A percentile compares a stretch with the other conserved stretches of the same genome.
Conservation (phyloP, 768 basidiomycete genomes). For the Boletus vermiculosoides region DNA sequence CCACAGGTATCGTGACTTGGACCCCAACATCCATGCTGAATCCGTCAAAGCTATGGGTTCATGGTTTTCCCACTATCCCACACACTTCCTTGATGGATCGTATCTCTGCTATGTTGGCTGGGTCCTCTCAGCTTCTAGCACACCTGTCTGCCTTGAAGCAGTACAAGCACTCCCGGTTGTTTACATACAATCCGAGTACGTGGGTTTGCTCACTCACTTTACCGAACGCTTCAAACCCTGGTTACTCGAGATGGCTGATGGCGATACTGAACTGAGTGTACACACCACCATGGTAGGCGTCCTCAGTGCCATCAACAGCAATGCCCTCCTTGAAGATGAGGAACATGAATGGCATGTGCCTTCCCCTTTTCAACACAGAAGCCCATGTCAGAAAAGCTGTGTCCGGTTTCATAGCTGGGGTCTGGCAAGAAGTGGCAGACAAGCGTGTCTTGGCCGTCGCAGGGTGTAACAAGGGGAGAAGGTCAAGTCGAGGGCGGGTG, state of each 20-base stretch:
- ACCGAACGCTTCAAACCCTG: conserved; percentile 94
- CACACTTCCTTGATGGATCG: conserved; percentile 80
- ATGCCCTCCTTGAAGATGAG: conserved; percentile 85
- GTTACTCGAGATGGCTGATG: conserved; percentile 88
- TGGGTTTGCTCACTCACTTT: conserved; percentile 78
- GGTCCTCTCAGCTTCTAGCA: conserved; percentile 88
- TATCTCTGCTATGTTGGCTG: conserved; percentile 95
- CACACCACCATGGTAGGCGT: conserved; percentile 88
- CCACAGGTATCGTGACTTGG: conserved; percentile 92
- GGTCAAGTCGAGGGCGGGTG: conserved; percentile 56
- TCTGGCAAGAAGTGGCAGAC: conserved; percentile 80
- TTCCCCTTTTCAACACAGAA: conserved; percentile 86
- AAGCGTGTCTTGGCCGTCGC: conserved; percentile 57
- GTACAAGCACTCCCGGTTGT: conserved; percentile 78
- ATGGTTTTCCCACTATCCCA: conserved; percentile 89
- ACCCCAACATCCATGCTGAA: conserved; percentile 87
- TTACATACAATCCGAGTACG: conserved; percentile 76
- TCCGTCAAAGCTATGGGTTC: conserved; percentile 85
- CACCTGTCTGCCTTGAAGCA: conserved; percentile 86
- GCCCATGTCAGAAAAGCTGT: conserved; percentile 77
- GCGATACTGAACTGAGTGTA: conserved; percentile 80
- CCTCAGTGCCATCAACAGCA: conserved; percentile 73
- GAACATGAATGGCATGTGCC: conserved; percentile 77
- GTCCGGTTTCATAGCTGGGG: conserved; percentile 69
- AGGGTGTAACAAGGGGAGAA: conserved; percentile 38